Percentiles rank a stretch among this genome's conserved stretches.
These are phyloP conservation scores for Debaryomyces castellii DNA, from an alignment of 805 yeast species.

Conservation along the genomic window DNA sequence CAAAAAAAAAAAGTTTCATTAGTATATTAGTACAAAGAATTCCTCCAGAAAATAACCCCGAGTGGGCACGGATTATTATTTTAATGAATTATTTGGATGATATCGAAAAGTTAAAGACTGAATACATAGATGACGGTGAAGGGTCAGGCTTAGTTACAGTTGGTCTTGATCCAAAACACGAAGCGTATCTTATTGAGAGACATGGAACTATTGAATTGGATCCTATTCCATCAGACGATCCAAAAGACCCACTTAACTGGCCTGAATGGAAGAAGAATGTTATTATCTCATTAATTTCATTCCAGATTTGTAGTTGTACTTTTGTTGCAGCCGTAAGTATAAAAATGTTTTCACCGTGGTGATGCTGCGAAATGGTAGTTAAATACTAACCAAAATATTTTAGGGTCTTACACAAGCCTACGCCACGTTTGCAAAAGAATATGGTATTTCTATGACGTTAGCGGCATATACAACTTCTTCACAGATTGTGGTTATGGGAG, in stretches of 20 bases:
- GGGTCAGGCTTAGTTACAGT: neutral
- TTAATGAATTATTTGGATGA: neutral
- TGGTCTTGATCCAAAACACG: slow-evolving; percentile 1
- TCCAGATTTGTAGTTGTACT: slow-evolving; percentile 12
- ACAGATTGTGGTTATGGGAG: slow-evolving; percentile 10
- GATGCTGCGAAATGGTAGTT: neutral
- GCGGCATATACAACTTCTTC: slow-evolving; percentile 9
- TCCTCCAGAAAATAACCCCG: neutral
- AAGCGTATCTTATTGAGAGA: slow-evolving; percentile 9
- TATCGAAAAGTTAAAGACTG: neutral
- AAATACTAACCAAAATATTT: neutral
- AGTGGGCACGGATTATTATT: neutral
- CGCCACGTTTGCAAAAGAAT: neutral
- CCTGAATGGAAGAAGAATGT: slow-evolving; percentile 10
- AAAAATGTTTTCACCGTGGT: neutral
- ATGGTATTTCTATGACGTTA: slow-evolving; percentile 4
- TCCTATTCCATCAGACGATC: slow-evolving; percentile 13
- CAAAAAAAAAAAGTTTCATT: neutral
- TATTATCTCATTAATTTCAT: slow-evolving; percentile 12
- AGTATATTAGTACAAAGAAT: neutral
- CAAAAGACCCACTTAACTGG: slow-evolving; percentile 17
- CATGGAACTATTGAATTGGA: slow-evolving; percentile 14
- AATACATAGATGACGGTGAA: neutral
- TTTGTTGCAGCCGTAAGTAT: slow-evolving; percentile 16
- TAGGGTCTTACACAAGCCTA: slow-evolving; percentile 1